phyloP scores from a whole-genome alignment of 176 grass and related monocot species.

The Dactylis glomerata region DNA sequence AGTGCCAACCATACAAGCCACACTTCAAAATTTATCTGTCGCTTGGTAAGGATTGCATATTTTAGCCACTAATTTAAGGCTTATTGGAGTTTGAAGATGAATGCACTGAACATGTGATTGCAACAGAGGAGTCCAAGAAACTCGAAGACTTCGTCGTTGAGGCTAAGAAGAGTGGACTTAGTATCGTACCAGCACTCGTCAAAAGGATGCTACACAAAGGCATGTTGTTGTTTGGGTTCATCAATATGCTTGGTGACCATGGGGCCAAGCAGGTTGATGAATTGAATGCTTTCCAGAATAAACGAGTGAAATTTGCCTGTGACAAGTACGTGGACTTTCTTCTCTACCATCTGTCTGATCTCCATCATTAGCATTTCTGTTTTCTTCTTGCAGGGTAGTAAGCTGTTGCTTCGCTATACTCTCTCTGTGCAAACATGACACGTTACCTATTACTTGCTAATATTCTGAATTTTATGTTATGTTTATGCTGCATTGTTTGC shows the following conservation, averaged over 20 bases:
- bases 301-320: conserved; percentile 51
- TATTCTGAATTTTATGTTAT: conserved; percentile 22
- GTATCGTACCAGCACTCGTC: conserved; percentile 45
- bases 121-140: conserved; percentile 61
- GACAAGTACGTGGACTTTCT: conserved; percentile 51
- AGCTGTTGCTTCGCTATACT: not conserved
- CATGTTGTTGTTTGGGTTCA: conserved; percentile 67
- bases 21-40: conserved; percentile 86
- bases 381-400: not conserved
- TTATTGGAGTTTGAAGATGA: not conserved
- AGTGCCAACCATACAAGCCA: conserved; percentile 73
- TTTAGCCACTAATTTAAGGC: conserved; percentile 12
- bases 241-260: conserved; percentile 53
- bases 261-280: conserved; percentile 50
- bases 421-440: not conserved
- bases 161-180: conserved; percentile 53
- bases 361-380: not conserved
- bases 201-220: conserved; percentile 71
- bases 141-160: conserved; percentile 46
- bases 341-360: not conserved
- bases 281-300: conserved; percentile 47
- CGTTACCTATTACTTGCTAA: conserved; percentile 4
- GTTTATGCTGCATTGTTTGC: conserved; percentile 47
- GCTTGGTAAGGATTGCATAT: conserved; percentile 41
- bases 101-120: not conserved